These are phyloP conservation scores for Vaccinium corymbosum DNA, from an alignment of 148 eudicot species.

Conservation along the genomic window DNA sequence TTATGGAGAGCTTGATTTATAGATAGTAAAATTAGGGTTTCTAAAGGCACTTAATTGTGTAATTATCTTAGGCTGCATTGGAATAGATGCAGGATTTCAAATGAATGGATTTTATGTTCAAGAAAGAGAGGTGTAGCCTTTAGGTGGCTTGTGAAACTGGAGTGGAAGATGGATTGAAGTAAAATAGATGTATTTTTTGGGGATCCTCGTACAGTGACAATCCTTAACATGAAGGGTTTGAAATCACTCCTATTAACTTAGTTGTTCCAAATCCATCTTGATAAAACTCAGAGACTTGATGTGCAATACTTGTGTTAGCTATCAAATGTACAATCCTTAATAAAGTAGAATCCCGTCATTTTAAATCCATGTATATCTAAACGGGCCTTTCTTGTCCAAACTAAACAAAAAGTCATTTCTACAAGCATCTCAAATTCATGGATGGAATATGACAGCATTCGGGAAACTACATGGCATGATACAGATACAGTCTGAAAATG, in stretches of 20 bases:
- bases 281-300: not conserved
- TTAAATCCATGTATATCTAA: not conserved
- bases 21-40: not conserved
- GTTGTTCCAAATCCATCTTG: not conserved
- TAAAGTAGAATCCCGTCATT: not conserved
- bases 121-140: not conserved
- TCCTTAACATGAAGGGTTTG: not conserved
- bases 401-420: not conserved
- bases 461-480: not conserved
- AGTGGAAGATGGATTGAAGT: not conserved
- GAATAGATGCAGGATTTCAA: not conserved
- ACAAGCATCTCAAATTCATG: not conserved
- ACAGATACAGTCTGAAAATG: not conserved
- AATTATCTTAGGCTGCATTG: not conserved
- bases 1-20: not conserved
- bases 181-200: not conserved
- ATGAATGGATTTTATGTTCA: not conserved
- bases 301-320: not conserved
- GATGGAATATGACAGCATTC: not conserved
- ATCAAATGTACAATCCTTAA: not conserved
- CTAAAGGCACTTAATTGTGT: not conserved
- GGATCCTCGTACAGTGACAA: not conserved
- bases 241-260: not conserved
- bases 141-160: not conserved
- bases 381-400: not conserved